Evolutionary conservation across 2,329 filamentous ascomycete species (phyloP).

Genomic region (Seiridium unicorne): DNA sequence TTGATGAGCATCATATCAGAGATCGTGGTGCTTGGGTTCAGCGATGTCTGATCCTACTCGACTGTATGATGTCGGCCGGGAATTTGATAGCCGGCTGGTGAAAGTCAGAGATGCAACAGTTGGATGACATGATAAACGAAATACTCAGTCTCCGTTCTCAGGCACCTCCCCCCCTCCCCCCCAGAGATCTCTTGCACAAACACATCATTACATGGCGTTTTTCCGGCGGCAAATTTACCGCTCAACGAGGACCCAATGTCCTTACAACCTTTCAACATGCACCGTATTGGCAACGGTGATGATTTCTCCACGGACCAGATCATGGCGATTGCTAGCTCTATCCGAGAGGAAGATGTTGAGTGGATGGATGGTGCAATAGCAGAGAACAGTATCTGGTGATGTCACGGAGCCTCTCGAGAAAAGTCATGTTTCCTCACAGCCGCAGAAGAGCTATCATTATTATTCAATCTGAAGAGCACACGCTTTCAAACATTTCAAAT

Average conservation of each 20-base stretch:
- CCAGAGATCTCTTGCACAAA: neutral
- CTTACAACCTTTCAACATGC: neutral
- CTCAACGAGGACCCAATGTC: neutral
- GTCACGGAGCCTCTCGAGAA: neutral
- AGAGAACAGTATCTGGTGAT: slow-evolving; percentile 1
- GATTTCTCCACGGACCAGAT: neutral
- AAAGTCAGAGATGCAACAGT: slow-evolving; percentile 42
- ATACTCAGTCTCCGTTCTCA: neutral
- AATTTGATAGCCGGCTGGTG: slow-evolving; percentile 38
- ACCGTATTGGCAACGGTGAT: neutral
- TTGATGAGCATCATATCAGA: neutral
- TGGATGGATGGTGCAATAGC: slow-evolving; percentile 3
- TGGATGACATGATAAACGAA: slow-evolving; percentile 35
- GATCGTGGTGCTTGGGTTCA: neutral
- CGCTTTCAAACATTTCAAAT: too few species aligned
- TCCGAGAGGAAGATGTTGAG: neutral
- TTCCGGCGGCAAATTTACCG: neutral
- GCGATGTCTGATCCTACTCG: neutral
- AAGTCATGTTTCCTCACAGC: neutral
- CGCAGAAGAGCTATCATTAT: neutral
- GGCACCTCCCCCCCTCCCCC: too few species aligned
- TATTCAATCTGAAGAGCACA: neutral
- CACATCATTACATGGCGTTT: neutral
- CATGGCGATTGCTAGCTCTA: neutral
- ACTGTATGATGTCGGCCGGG: neutral